Base-by-base conservation (phyloP, 2,329 filamentous ascomycete species). In the Tolypocladium amazonense region DNA sequence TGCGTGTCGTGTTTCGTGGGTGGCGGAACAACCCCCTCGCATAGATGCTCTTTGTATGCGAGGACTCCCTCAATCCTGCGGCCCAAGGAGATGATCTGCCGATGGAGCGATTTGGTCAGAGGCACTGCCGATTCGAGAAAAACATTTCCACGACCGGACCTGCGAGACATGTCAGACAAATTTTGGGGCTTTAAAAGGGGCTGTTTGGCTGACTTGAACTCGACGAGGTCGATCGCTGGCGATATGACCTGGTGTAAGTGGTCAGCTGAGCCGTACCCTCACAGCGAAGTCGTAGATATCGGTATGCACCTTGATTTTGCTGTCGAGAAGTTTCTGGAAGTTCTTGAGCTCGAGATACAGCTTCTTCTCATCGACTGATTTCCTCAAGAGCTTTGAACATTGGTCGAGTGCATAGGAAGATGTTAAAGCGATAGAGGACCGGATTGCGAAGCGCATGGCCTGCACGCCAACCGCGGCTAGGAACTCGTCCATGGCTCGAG, bases 401-500 rank as follows among this genome's bases (percentile, higher is more conserved):
- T 96, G 91, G 60, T 84, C 84, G 63, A 96, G 81, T n/a, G 92
- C 90, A 76, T 92, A 96, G 45, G 82, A 85, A 58, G 90, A 91
- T 2, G 92, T 96, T 65, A 96, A 82, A 56, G 89, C 86, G 65
- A 97, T 87, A 56, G 92, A 92, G 23, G 91, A 92, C 56, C 89
- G 81, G 68, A 97, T 92, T 71, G 92, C 92, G 82, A 94, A 95
- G 76, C 91, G 96, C 82, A 95, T 88, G 56, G 90, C 90, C 76
- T 95, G 90, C 56, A 78, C 73, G 62, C 81, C 81, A 61, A 85
- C 71, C 53, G 75, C 73, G 56, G 78, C 69, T 60, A 85, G 73
- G 62, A 85, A 79, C 58, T 79, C 79, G 71, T 96, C 91, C 91
- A 96, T 95, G 65, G 56, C 30, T n/a, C 4, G 14, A 6, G 30